phyloP scores from a whole-genome alignment of 1,139 yeast genomes.

The Keqinozyma sinolaborantium region DNA sequence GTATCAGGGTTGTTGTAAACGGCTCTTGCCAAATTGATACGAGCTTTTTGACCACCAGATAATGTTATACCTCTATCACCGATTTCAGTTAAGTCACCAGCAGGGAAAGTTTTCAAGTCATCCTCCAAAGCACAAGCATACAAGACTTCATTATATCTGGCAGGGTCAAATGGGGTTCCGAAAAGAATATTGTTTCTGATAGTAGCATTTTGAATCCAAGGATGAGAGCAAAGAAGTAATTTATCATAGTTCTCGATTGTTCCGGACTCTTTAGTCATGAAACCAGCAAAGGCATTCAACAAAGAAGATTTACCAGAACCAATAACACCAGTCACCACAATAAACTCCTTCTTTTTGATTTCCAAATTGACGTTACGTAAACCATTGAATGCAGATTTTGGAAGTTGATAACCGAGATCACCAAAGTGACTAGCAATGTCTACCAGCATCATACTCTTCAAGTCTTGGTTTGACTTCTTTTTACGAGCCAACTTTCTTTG shows the following conservation, averaged over 20 bases:
- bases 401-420: constrained; percentile 6
- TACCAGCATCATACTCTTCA: neutral
- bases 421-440: neutral
- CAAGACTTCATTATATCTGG: constrained; percentile 24
- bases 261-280: constrained; percentile 29
- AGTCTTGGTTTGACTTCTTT: constrained; percentile 3
- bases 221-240: constrained; percentile 29
- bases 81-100: constrained; percentile 37
- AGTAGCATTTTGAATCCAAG: constrained; percentile 48
- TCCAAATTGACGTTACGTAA: constrained; percentile 26
- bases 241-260: constrained; percentile 22
- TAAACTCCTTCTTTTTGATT: constrained; percentile 27
- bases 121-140: constrained; percentile 40
- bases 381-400: constrained; percentile 22
- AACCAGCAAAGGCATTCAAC: constrained; percentile 35
- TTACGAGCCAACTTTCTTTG: constrained; percentile 7
- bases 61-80: constrained; percentile 43
- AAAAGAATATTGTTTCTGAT: constrained; percentile 39
- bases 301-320: constrained; percentile 41
- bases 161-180: constrained; percentile 29
- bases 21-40: constrained; percentile 43
- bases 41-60: constrained; percentile 43
- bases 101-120: constrained; percentile 30
- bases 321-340: constrained; percentile 38
- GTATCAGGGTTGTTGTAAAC: constrained; percentile 31